phyloP scores from a whole-genome alignment of 75 land plant species.

The Pinus tabuliformis region DNA sequence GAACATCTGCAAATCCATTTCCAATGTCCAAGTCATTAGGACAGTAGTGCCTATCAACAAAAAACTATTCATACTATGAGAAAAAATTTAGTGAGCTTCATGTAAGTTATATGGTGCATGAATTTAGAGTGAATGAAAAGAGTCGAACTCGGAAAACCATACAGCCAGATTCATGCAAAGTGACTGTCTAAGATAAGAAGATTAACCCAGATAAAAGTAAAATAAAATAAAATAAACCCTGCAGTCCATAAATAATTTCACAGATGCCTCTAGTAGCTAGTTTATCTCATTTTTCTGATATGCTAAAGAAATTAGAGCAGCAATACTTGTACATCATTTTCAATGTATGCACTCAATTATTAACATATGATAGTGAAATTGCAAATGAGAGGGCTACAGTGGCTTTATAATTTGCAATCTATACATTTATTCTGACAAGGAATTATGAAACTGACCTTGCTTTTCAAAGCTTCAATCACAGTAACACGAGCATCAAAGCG shows the following conservation, averaged over 20 bases:
- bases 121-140: neutral
- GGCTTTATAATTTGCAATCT: neutral
- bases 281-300: neutral
- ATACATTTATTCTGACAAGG: neutral
- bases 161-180: neutral
- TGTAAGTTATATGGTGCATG: neutral
- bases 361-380: neutral
- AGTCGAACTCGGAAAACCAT: neutral
- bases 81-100: no score
- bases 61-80: no score
- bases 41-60: no score
- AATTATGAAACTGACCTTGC: slow-evolving; percentile 45
- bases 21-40: no score
- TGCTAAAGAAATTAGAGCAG: neutral
- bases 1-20: no score
- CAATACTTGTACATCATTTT: neutral
- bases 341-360: neutral
- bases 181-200: neutral
- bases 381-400: neutral
- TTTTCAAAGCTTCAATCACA: slow-evolving; percentile 61
- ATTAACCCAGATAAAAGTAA: no score
- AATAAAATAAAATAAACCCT: neutral
- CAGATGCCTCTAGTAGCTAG: no score
- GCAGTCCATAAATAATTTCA: no score
- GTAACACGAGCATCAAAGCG: slow-evolving; percentile 88